Base-by-base conservation (phyloP, 1,284 basidiomycete species). In the Boletus calvinii region DNA sequence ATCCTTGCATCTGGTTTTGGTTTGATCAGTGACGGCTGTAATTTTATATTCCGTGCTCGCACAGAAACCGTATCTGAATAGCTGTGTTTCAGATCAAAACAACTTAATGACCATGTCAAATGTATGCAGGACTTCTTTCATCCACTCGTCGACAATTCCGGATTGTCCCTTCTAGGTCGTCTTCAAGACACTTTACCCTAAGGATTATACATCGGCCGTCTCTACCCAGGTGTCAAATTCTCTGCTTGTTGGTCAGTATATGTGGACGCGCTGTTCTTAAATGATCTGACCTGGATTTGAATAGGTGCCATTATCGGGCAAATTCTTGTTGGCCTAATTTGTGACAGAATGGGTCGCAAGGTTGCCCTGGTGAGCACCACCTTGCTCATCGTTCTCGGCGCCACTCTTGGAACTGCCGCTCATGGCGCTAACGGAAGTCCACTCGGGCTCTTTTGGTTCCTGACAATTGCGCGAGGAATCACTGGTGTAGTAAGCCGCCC, bases 211-310 rank as follows among this genome's bases (percentile, higher is more conserved):
- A 1, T 64, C 81, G 2, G 56, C 66, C 2, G 76, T 87, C 30
- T 84, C 84, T 12, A 91, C 89, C 2, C 78, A 81, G 20, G 84
- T 91, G 13, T 85, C 83, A 13, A 92, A 91, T 65, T 70, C 89
- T 11, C 76, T 90, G 32, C 79, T 90, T 50, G 79, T 91, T 54
- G 88, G 88, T 76, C 63, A 72, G 70, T 55, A 62, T 56, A 56
- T 58, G 2, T 42, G 47, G 41, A 20, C 62, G 35, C 32, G 52
- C 32, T 55, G 43, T 54, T 56, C 54, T 48, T 48, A 32, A 34
- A 39, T 7, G 6, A 53, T 59, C 41, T 58, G 42, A 52, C 34
- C 52, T 40, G 43, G 47, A 53, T 50, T 31, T 20, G 20, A 13
- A 75, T n/a, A 84, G 83, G 81, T 44, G 83, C 79, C 39, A 76